phyloP scores from a whole-genome alignment of 495 filamentous ascomycete species.

The Penicillium tannophilum region DNA sequence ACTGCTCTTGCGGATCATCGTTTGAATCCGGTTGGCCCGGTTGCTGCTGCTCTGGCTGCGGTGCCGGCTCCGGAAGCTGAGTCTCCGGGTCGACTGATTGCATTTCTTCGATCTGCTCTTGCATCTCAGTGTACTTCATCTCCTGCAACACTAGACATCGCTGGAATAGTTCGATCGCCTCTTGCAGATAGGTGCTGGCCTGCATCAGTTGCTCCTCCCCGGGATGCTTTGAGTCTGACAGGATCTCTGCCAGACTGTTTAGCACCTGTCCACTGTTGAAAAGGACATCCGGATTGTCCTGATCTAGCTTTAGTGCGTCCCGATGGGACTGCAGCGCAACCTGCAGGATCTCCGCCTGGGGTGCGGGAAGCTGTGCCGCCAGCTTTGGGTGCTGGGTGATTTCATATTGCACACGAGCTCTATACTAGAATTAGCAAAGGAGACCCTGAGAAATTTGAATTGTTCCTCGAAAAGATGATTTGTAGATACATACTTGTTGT shows the following conservation, averaged over 20 bases:
- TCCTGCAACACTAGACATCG: conserved; percentile 63
- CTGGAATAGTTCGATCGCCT: conserved; percentile 65
- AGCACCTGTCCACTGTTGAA: conserved; percentile 74
- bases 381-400: conserved; percentile 63
- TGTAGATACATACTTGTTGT: conserved; percentile 61
- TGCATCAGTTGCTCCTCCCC: conserved; percentile 42
- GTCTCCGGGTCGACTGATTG: conserved; percentile 35
- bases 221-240: conserved; percentile 50
- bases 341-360: conserved; percentile 53
- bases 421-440: conserved; percentile 20
- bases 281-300: conserved; percentile 63
- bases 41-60: conserved; percentile 1
- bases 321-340: conserved; percentile 62
- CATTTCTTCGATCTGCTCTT: conserved; percentile 47
- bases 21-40: conserved; percentile 21
- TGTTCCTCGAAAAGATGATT: no score
- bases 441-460: no score
- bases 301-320: conserved; percentile 57
- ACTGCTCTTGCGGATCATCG: conserved; percentile 53
- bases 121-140: conserved; percentile 53
- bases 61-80: conserved; percentile 18
- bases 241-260: conserved; percentile 61
- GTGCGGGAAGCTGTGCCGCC: conserved; percentile 52
- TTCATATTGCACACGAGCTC: conserved; percentile 66
- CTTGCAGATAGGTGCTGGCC: conserved; percentile 54